These are phyloP conservation scores for Protomyces inundatus DNA, from an alignment of 1,139 yeast species.

Conservation along the genomic window DNA sequence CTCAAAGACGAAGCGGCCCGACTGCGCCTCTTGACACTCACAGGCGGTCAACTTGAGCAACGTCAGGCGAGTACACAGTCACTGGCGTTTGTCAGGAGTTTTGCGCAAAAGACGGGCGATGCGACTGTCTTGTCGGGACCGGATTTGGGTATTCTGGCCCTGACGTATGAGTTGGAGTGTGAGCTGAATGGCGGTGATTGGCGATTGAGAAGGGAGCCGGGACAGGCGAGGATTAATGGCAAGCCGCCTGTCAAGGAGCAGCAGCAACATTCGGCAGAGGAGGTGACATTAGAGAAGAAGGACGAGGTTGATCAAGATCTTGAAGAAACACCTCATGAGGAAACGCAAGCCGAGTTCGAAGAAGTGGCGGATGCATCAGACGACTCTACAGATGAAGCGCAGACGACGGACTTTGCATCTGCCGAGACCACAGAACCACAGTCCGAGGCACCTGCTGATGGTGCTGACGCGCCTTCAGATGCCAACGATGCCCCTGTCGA, in stretches of 20 bases:
- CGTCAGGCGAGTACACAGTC: constrained; percentile 69
- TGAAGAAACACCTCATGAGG: neutral
- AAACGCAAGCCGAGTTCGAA: too few species aligned
- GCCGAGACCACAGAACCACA: neutral
- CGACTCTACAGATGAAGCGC: constrained; percentile 24
- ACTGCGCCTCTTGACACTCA: constrained; percentile 10
- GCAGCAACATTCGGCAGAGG: constrained; percentile 28
- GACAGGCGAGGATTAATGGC: constrained; percentile 46
- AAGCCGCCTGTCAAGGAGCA: constrained; percentile 31
- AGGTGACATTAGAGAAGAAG: constrained; percentile 26
- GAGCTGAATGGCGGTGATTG: constrained; percentile 64
- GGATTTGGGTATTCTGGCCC: constrained; percentile 87
- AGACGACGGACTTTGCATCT: neutral
- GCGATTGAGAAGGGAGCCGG: constrained; percentile 68
- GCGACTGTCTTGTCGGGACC: constrained; percentile 77
- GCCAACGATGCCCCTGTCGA: constrained; percentile 33
- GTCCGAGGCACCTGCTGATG: constrained; percentile 21
- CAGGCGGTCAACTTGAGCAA: constrained; percentile 35
- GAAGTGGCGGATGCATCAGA: neutral
- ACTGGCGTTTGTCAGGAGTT: constrained; percentile 61
- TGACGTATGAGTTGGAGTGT: constrained; percentile 78
- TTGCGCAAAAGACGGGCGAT: constrained; percentile 89
- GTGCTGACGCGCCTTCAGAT: constrained; percentile 30
- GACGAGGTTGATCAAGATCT: constrained; percentile 19
- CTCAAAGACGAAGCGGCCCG: constrained; percentile 75